phyloP scores from a whole-genome alignment of 2,329 filamentous ascomycete genomes.

The Cladosporium sp. region DNA sequence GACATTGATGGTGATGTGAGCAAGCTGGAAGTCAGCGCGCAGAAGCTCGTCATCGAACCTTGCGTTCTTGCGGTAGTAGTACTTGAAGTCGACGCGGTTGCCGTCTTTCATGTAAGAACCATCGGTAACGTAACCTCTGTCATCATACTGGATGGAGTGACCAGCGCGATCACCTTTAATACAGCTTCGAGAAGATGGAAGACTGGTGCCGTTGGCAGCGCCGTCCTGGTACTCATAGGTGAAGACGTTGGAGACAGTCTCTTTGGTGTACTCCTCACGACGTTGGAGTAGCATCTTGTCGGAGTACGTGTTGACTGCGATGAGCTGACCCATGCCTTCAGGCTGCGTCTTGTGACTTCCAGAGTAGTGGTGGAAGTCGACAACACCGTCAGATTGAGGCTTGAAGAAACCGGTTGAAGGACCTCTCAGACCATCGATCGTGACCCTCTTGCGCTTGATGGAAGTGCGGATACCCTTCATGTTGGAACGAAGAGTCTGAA shows the following conservation, averaged over 20 bases:
- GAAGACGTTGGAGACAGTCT: constrained; percentile 44
- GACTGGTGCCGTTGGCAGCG: constrained; percentile 36
- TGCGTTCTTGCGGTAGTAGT: constrained; percentile 52
- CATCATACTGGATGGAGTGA: constrained; percentile 50
- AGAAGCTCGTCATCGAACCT: constrained; percentile 54
- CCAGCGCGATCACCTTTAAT: constrained; percentile 42
- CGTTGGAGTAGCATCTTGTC: constrained; percentile 42
- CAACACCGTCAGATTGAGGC: constrained; percentile 29
- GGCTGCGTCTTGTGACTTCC: constrained; percentile 44
- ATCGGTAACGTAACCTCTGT: constrained; percentile 49
- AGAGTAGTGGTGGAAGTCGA: constrained; percentile 33
- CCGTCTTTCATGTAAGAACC: constrained; percentile 52
- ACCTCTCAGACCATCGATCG: constrained; percentile 45
- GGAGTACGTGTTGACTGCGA: constrained; percentile 46
- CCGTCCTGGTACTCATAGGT: constrained; percentile 43
- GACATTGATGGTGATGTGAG: constrained; percentile 49
- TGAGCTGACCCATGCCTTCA: constrained; percentile 37
- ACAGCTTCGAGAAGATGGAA: constrained; percentile 41
- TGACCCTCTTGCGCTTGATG: constrained; percentile 44
- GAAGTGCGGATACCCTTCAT: constrained; percentile 47
- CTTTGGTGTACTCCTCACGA: constrained; percentile 43
- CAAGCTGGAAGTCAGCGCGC: constrained; percentile 51
- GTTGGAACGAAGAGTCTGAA: constrained; percentile 45
- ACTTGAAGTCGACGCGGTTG: constrained; percentile 52
- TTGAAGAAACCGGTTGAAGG: constrained; percentile 50